These are phyloP conservation scores for Posidonia australis DNA, from an alignment of 106 monocot genomes.

Conservation along the genomic window DNA sequence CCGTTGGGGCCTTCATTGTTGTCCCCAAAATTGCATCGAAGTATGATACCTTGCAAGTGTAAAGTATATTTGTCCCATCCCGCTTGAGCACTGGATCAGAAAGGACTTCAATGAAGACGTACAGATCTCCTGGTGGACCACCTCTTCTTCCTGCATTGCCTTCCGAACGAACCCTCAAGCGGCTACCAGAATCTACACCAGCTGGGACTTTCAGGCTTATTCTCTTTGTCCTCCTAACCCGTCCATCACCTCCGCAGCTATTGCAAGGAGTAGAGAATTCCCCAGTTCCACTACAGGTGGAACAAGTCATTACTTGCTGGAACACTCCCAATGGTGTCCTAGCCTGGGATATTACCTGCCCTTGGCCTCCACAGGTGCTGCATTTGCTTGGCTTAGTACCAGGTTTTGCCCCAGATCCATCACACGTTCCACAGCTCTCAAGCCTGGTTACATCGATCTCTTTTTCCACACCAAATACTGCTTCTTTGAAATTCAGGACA, in stretches of 20 bases:
- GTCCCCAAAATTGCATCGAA: constrained; percentile 87
- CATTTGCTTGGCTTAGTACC: constrained; percentile 85
- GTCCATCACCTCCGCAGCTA: constrained; percentile 77
- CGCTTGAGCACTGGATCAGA: constrained; percentile 79
- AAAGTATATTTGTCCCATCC: constrained; percentile 79
- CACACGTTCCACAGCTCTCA: constrained; percentile 63
- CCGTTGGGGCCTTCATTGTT: constrained; percentile 69
- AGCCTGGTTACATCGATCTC: constrained; percentile 83
- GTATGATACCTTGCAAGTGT: constrained; percentile 85
- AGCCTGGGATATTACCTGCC: constrained; percentile 70
- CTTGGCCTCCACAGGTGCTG: constrained; percentile 81
- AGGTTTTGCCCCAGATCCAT: constrained; percentile 82
- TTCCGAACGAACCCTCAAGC: constrained; percentile 82
- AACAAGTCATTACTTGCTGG: constrained; percentile 79
- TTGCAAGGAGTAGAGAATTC: constrained; percentile 75
- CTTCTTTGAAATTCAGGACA: constrained; percentile 82
- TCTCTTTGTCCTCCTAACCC: constrained; percentile 68
- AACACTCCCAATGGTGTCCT: constrained; percentile 89
- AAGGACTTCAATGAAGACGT: constrained; percentile 86
- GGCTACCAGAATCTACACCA: constrained; percentile 83
- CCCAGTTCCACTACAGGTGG: constrained; percentile 63
- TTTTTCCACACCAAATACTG: constrained; percentile 88
- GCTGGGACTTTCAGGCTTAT: constrained; percentile 91
- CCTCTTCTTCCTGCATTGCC: constrained; percentile 89
- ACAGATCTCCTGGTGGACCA: constrained; percentile 80